These are phyloP conservation scores for Aphanocladium album DNA, from an alignment of 2,329 filamentous ascomycete species.

Conservation along the genomic window DNA sequence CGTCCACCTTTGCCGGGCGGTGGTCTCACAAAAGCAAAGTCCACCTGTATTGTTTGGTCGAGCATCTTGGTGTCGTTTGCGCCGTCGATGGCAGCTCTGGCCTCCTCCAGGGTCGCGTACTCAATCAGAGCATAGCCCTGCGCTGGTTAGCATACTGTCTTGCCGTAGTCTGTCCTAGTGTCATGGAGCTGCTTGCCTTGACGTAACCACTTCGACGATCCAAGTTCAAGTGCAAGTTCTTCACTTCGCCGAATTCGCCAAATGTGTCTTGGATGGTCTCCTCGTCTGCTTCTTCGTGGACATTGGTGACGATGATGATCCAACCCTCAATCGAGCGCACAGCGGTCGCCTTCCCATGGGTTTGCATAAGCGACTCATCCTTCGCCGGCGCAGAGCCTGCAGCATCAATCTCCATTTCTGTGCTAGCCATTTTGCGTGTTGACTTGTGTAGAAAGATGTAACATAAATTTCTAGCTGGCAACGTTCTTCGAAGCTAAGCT, in stretches of 20 bases:
- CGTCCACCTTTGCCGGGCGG: conserved; percentile 51
- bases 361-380: conserved; percentile 63
- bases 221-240: conserved; percentile 79
- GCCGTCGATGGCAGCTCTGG: conserved; percentile 74
- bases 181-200: conserved; percentile 52
- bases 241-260: conserved; percentile 79
- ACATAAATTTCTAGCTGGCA: not conserved
- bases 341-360: conserved; percentile 67
- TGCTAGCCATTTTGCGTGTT: conserved; percentile 42
- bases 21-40: conserved; percentile 81
- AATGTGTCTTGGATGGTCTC: conserved; percentile 78
- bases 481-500: conserved; percentile 1
- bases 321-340: conserved; percentile 85
- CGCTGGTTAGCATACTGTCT: not conserved
- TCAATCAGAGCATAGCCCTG: conserved; percentile 84
- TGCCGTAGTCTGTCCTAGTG: not conserved
- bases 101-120: conserved; percentile 73
- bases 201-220: conserved; percentile 81
- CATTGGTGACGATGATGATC: conserved; percentile 83
- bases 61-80: conserved; percentile 73
- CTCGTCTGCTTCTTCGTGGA: conserved; percentile 82
- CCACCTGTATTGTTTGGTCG: conserved; percentile 74
- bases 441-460: not conserved
- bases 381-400: conserved; percentile 35
- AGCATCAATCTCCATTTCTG: conserved; percentile 55